A percentile compares a stretch with the other conserved stretches of the same genome.
phyloP scores from a whole-genome alignment of 495 filamentous ascomycete genomes.

The Neurospora terricola region DNA sequence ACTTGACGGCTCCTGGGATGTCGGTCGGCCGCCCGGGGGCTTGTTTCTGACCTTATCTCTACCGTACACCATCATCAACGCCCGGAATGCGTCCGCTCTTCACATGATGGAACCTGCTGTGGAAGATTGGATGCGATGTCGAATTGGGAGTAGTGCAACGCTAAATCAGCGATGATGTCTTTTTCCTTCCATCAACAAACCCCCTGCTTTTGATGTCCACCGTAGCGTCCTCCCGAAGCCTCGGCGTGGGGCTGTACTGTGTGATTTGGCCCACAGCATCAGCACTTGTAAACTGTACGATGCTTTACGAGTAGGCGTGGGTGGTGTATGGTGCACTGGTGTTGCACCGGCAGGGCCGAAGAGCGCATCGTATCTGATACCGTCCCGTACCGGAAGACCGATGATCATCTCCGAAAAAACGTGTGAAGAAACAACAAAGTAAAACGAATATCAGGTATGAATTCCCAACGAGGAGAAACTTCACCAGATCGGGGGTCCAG shows the following conservation, averaged over 20 bases:
- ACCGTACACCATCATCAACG: neutral
- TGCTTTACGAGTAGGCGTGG: neutral
- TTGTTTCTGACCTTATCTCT: neutral
- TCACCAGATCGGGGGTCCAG: neutral
- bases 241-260: neutral
- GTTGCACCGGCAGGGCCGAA: neutral
- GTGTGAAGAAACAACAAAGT: neutral
- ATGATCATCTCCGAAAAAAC: neutral
- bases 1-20: neutral
- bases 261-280: neutral
- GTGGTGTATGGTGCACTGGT: neutral
- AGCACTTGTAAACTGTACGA: neutral
- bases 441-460: neutral
- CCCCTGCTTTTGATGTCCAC: neutral
- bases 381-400: neutral
- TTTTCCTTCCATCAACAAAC: neutral
- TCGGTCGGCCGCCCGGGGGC: neutral
- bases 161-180: neutral
- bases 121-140: neutral
- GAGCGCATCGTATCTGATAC: neutral
- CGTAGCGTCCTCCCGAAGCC: neutral
- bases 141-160: neutral
- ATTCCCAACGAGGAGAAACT: neutral
- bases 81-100: neutral
- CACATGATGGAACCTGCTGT: neutral